These are phyloP conservation scores for Fusarium poae DNA, from an alignment of 2,329 filamentous ascomycete species.

Conservation along the genomic window DNA sequence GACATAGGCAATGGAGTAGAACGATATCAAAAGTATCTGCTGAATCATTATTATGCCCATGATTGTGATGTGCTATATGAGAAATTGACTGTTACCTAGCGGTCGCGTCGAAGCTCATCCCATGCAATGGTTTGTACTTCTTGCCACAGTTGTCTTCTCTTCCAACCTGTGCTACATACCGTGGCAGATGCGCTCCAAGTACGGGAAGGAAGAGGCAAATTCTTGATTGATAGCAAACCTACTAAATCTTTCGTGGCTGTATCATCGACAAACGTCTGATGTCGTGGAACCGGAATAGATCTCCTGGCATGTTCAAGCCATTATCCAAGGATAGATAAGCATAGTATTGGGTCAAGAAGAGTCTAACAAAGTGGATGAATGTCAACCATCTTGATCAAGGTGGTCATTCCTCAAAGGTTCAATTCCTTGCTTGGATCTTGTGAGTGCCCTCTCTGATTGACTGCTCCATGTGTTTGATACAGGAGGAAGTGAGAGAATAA, in stretches of 20 bases:
- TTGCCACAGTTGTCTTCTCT: neutral
- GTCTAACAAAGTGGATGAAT: neutral
- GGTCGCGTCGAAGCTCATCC: neutral
- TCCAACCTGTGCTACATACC: too few relatives aligned
- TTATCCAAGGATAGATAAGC: neutral
- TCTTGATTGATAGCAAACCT: too few relatives aligned
- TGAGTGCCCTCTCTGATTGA: neutral
- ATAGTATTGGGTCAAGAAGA: neutral
- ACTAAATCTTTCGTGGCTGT: neutral
- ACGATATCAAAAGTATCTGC: neutral
- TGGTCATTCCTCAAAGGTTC: neutral
- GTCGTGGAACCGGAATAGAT: neutral
- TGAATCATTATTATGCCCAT: neutral
- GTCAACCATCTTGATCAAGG: neutral
- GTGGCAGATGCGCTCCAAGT: neutral
- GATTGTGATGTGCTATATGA: neutral
- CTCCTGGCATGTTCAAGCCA: neutral
- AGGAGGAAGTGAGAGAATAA: neutral
- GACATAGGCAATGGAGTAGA: neutral
- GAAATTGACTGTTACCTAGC: neutral
- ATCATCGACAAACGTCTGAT: neutral
- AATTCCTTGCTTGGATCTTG: neutral
- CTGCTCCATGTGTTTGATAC: neutral
- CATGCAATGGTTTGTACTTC: neutral
- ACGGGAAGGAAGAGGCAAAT: neutral